Evolutionary conservation across 2,329 filamentous ascomycete species (phyloP).

Genomic region (Thielaviopsis punctulata): DNA sequence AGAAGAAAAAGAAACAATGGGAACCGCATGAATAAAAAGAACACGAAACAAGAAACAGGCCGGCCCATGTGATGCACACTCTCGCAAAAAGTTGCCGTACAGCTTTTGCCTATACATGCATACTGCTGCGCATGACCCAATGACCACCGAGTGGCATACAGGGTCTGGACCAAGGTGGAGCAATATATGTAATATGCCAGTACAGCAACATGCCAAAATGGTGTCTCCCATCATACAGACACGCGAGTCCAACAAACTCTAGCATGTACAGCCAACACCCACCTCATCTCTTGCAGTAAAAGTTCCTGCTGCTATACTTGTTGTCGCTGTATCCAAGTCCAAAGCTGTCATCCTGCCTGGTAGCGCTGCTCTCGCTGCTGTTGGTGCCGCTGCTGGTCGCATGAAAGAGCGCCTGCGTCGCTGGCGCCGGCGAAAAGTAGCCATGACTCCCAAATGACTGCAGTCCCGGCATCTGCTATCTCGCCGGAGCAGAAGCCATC

Average conservation of each 20-base stretch:
- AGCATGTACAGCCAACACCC: not conserved
- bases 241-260: not conserved
- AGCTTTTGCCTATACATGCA: no score
- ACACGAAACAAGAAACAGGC: not conserved
- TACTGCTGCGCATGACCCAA: not conserved
- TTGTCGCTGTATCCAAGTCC: not conserved
- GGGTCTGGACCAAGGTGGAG: not conserved
- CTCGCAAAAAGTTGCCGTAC: no score
- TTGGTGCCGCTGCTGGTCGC: not conserved
- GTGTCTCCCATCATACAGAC: not conserved
- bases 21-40: no score
- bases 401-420: not conserved
- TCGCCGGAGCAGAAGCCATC: slow-evolving; percentile 25
- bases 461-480: slow-evolving; percentile 16
- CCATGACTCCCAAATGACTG: not conserved
- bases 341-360: not conserved
- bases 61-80: not conserved
- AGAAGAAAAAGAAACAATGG: not conserved
- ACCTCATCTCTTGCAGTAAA: not conserved
- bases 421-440: not conserved
- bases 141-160: not conserved
- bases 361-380: not conserved
- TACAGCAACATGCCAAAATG: not conserved
- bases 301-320: not conserved
- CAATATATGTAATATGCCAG: not conserved